Base-by-base conservation (phyloP, 1,284 basidiomycete species). In the Earliella scabrosa region DNA sequence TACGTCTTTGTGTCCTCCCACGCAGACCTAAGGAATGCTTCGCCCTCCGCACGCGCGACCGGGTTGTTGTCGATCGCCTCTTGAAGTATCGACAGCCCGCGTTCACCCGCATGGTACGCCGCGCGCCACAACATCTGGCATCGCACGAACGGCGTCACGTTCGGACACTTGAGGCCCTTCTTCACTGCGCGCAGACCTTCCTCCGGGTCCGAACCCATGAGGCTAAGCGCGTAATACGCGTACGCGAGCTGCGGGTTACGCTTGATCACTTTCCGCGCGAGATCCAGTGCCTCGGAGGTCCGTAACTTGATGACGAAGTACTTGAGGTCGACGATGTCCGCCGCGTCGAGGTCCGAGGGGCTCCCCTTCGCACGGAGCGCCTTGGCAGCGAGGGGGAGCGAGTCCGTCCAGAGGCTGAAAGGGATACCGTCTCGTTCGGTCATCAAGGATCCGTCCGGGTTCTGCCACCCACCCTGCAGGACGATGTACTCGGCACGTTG, bases 271-370 rank as follows among this genome's bases (percentile, higher is more conserved):
- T 72, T 71, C 50, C 76, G 71, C 1, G 81, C 82, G 6, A 79
- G 61, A 7, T 68, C 67, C 26, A 79, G 70, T 0, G 82, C 82
- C 14, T 83, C 77, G 0, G 72, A 63, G 16, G 79, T 68, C 9
- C 76, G 74, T 13, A 72, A 67, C 36, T 71, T 72, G 66, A 81
- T 75, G 65, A 86, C 78, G 44, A 70, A 60, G 63, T 71, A 81
- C 65, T 87, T 87, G 71, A 86, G 77, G 24, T 87, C 82, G 21
- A 88, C 63, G 50, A 87, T 80, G 63, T 87, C 83, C 0, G 85
- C 86, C 7, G 73, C 61, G 59, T 85, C 82, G 14, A 67, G 63
- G 56, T 85, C 79, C 1, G 59, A 58, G 0, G 71, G 58, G 9
- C 65, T 70, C 6, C 73, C 74, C 47, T 68, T 72, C 13, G 63